Evolutionary conservation across 2,329 filamentous ascomycete species (phyloP), one percentile per base, ranked within the genome.

Genomic region (Cladobotryum mycophilum): DNA sequence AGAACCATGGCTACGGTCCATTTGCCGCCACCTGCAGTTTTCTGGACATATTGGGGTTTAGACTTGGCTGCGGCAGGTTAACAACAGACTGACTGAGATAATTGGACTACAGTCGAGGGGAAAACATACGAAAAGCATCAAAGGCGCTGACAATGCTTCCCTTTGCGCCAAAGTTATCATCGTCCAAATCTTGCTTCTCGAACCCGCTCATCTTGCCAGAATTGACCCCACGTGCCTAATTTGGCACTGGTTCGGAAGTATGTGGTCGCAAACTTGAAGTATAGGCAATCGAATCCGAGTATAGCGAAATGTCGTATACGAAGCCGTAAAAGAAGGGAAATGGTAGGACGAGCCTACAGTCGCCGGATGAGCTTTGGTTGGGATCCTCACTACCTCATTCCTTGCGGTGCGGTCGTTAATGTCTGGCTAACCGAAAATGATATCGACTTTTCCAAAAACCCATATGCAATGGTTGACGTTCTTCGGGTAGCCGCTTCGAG

Each of bases 1-100:
- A 88, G 56, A 53, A 86, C 73, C 72, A 99, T 88, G 47, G 84
- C 80, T 44, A 96, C 79, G 18, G 93, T 97, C 88, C 91, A 96
- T 72, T 95, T 90, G 55, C 92, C 92, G 62, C 93, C 95, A 62
- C 87, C 86, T 36, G 86, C 80, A 33, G 89, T 95, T 57, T 85
- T 82, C 43, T 87, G 85, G 49, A 93, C 85, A 71, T 96, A 99
- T 64, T 92, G 89, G 14, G 91, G 82, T 74, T 97, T 97, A 48
- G 92, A 89, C 77, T 99, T 97, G 58, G 93, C 91, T 96, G 64
- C 15, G 7, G 7, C 11, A 14, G 41, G 55, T 61, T 49, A 63
- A 57, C 45, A 36, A 2, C 25, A 2, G n/a, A 38, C 3, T 36
- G 33, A 13, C 14, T 30, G 33, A 37, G 47, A n/a, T 30, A 47